Conservation (phyloP, 805 yeast genomes). For the Wickerhamomyces chambardii region DNA sequence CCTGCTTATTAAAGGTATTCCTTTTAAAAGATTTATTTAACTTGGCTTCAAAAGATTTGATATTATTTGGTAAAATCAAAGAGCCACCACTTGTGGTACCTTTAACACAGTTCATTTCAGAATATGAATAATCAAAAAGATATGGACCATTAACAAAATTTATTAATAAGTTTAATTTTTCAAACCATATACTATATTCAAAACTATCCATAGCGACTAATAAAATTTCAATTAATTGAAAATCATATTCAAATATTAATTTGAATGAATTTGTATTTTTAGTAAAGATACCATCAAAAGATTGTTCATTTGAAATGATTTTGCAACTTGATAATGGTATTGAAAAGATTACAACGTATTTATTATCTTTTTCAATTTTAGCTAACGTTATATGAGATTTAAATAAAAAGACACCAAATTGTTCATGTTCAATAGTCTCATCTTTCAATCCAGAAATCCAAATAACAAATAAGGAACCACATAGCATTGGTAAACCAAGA, state of each 20-base stretch:
- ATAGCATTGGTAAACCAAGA: slow-evolving; percentile 34
- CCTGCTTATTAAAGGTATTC: too few relatives aligned
- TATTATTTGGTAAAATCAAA: slow-evolving; percentile 9
- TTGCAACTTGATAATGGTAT: slow-evolving; percentile 34
- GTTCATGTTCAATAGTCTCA: slow-evolving; percentile 4
- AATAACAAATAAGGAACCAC: slow-evolving; percentile 31
- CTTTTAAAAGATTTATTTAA: slow-evolving; percentile 7
- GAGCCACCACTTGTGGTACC: slow-evolving; percentile 9
- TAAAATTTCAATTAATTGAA: slow-evolving; percentile 34
- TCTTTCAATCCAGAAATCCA: slow-evolving; percentile 28
- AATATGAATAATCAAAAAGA: slow-evolving; percentile 18
- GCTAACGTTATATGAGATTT: slow-evolving; percentile 40
- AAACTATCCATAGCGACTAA: slow-evolving; percentile 20
- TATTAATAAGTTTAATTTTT: slow-evolving; percentile 20
- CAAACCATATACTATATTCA: slow-evolving; percentile 35
- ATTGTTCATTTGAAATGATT: slow-evolving; percentile 21
- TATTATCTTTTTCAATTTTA: slow-evolving; percentile 15
- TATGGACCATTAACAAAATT: slow-evolving; percentile 24
- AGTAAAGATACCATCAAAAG: slow-evolving; percentile 21
- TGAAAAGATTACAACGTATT: slow-evolving; percentile 30
- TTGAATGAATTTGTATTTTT: slow-evolving; percentile 27
- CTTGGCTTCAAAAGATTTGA: slow-evolving; percentile 13
- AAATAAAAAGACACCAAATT: slow-evolving; percentile 33
- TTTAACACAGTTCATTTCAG: slow-evolving; percentile 11
- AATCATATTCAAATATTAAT: slow-evolving; percentile 34